Conservation (phyloP, 2,329 filamentous ascomycete species). For the Aspergillus ustus region DNA sequence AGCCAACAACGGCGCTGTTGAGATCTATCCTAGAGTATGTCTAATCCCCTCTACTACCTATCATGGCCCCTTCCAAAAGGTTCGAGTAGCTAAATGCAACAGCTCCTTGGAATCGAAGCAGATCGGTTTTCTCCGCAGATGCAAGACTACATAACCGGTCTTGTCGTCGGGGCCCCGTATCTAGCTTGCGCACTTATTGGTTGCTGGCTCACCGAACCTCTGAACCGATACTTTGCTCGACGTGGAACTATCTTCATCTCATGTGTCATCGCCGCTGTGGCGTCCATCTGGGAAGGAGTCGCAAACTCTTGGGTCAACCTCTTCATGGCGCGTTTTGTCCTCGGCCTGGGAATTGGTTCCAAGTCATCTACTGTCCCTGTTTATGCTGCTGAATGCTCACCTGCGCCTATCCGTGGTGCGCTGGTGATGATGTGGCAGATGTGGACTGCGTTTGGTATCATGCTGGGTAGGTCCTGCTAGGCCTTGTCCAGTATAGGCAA, state of each 20-base stretch:
- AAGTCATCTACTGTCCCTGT: conserved; percentile 53
- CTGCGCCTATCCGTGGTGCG: conserved; percentile 55
- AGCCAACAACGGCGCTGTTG: conserved; percentile 53
- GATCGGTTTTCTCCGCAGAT: conserved; percentile 20
- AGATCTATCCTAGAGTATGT: conserved; percentile 38
- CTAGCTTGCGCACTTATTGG: conserved; percentile 51
- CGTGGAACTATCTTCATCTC: conserved; percentile 52
- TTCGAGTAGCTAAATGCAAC: background rate
- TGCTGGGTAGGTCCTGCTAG: conserved; percentile 36
- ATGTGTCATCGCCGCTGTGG: conserved; percentile 47
- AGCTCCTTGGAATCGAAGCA: conserved; percentile 21
- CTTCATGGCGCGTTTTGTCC: conserved; percentile 48
- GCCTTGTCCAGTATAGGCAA: background rate
- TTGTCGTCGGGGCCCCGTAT: conserved; percentile 53
- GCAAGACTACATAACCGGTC: conserved; percentile 44
- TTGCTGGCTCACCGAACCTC: conserved; percentile 55
- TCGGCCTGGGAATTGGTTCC: conserved; percentile 49
- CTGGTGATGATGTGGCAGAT: conserved; percentile 60
- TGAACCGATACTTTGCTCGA: conserved; percentile 51
- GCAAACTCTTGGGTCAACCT: conserved; percentile 50
- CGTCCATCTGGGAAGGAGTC: conserved; percentile 50
- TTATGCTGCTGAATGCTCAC: conserved; percentile 54
- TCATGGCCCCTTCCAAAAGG: background rate
- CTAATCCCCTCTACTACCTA: background rate
- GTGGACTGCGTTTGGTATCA: conserved; percentile 53